These are phyloP conservation scores for Artemisia tridentata DNA, from an alignment of 129 eudicot species.

Conservation along the genomic window DNA sequence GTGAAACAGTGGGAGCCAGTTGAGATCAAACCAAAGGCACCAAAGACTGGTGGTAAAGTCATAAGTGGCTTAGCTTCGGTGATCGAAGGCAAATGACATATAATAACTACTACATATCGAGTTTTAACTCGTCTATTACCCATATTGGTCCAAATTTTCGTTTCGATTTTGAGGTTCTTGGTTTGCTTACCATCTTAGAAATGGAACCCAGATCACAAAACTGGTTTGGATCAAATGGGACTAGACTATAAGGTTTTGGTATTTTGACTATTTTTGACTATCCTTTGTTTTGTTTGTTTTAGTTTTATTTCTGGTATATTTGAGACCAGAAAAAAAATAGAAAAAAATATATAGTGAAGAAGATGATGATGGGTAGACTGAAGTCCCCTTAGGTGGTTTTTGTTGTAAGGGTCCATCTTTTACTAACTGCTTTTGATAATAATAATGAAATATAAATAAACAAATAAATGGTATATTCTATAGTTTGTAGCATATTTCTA, in stretches of 20 bases:
- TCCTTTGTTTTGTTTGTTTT: constrained; percentile 3
- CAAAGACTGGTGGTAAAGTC: constrained; percentile 43
- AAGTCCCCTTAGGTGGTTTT: constrained; percentile 44
- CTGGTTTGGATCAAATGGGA: constrained; percentile 31
- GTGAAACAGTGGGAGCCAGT: constrained; percentile 40
- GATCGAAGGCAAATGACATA: constrained; percentile 31
- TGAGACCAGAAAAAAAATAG: constrained; percentile 8
- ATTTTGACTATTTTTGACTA: constrained; percentile 23
- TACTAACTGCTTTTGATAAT: constrained; percentile 38
- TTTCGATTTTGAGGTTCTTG: constrained; percentile 31
- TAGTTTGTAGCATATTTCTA: constrained; percentile 16
- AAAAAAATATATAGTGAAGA: constrained; percentile 32
- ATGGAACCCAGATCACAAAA: constrained; percentile 27
- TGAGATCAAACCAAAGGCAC: constrained; percentile 42
- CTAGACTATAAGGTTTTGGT: constrained; percentile 30
- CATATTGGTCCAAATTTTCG: constrained; percentile 3
- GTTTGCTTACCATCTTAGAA: constrained; percentile 19
- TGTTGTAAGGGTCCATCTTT: constrained; percentile 47
- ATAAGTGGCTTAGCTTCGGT: constrained; percentile 64
- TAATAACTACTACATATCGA: background rate
- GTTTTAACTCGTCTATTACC: constrained; percentile 19
- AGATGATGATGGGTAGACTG: constrained; percentile 33
- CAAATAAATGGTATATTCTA: constrained; percentile 31
- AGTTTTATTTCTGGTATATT: constrained; percentile 8
- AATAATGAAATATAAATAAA: constrained; percentile 32